Percentiles rank a stretch among this genome's conserved stretches.
phyloP scores from a whole-genome alignment of 495 filamentous ascomycete species.

The Tuber calosporum region DNA sequence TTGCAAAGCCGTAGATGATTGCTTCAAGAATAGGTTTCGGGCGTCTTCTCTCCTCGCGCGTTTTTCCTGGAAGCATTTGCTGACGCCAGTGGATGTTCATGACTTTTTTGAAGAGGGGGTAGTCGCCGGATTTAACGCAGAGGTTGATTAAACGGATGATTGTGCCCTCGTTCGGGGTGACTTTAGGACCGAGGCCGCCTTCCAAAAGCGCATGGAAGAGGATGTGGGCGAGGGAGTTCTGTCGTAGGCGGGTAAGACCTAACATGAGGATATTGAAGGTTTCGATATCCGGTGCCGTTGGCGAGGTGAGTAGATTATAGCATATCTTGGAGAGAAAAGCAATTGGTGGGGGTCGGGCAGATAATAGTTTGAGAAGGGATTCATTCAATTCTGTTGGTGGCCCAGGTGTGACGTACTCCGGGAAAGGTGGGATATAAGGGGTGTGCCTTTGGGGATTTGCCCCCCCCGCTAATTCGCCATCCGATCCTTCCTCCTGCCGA shows the following conservation, averaged over 20 bases:
- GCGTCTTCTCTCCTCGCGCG: constrained; percentile 18
- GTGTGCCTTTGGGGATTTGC: not conserved
- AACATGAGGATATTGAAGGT: constrained; percentile 63
- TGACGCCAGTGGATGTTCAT: constrained; percentile 21
- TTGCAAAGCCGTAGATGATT: constrained; percentile 30
- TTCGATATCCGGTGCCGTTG: constrained; percentile 52
- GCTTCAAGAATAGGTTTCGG: constrained; percentile 23
- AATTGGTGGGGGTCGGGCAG: constrained; percentile 23
- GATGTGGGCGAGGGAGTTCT: constrained; percentile 48
- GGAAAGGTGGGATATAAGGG: constrained; percentile 38
- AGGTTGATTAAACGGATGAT: constrained; percentile 35
- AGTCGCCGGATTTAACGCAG: constrained; percentile 35
- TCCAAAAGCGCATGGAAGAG: constrained; percentile 44
- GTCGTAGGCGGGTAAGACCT: constrained; percentile 50
- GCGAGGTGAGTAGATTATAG: constrained; percentile 57
- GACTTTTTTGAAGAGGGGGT: constrained; percentile 21
- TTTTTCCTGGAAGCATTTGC: constrained; percentile 25
- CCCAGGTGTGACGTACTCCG: constrained; percentile 16
- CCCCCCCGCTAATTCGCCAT: not conserved
- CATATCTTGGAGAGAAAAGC: constrained; percentile 50
- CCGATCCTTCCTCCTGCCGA: not conserved
- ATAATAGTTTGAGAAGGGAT: constrained; percentile 28
- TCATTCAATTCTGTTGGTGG: constrained; percentile 24
- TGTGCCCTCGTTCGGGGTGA: constrained; percentile 31
- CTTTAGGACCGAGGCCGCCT: constrained; percentile 20